A percentile compares a stretch with the other conserved stretches of the same genome.
Conservation (phyloP, 805 yeast species). For the Pichia nakasei region DNA sequence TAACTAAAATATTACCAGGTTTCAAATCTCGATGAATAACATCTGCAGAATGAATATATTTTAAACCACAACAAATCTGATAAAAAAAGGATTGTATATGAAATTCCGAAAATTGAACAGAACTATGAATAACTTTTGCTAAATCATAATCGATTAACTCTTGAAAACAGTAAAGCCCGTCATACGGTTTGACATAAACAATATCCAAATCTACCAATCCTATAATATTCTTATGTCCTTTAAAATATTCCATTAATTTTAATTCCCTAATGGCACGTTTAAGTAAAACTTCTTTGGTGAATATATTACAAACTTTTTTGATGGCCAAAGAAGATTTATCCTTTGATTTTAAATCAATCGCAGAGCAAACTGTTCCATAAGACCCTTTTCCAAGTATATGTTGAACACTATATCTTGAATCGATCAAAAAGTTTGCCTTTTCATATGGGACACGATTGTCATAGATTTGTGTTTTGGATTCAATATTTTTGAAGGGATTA, state of each 20-base stretch:
- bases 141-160: constrained; percentile 79
- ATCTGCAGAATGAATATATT: constrained; percentile 85
- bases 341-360: constrained; percentile 40
- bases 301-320: constrained; percentile 69
- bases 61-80: constrained; percentile 78
- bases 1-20: constrained; percentile 81
- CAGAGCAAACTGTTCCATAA: constrained; percentile 79
- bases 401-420: constrained; percentile 48
- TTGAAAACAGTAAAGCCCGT: constrained; percentile 84
- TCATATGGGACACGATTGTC: constrained; percentile 31
- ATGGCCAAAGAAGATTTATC: constrained; percentile 49
- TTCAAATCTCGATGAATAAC: constrained; percentile 89
- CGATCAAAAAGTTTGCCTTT: constrained; percentile 52
- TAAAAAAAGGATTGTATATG: constrained; percentile 70
- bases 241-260: constrained; percentile 69
- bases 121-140: constrained; percentile 68
- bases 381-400: constrained; percentile 73
- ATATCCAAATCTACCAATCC: constrained; percentile 67
- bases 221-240: constrained; percentile 80
- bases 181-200: constrained; percentile 55
- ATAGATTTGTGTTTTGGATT: not conserved
- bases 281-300: constrained; percentile 54
- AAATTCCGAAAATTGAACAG: constrained; percentile 72
- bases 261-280: constrained; percentile 80
- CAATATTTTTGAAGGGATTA: not conserved